A percentile compares a stretch with the other conserved stretches of the same genome.
Evolutionary conservation across 768 basidiomycete genomes (phyloP).

Genomic region (Lactarius quietus): DNA sequence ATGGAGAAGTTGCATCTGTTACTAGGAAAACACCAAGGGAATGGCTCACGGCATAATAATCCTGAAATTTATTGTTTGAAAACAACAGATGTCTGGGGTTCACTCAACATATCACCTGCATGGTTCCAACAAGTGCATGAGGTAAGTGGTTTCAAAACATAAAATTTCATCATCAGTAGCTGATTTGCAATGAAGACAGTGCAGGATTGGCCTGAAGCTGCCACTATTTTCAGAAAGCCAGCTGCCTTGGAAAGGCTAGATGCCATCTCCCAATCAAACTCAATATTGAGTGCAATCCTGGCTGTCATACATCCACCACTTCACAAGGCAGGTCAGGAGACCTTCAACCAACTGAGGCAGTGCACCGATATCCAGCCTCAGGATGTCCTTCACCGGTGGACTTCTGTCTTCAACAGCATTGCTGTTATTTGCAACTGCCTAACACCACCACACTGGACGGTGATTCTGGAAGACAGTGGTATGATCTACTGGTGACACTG

Average conservation of each 20-base stretch:
- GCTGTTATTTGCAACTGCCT: background rate
- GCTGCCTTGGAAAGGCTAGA: background rate
- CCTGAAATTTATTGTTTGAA: background rate
- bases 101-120: background rate
- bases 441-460: background rate
- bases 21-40: background rate
- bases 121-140: background rate
- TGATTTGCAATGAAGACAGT: background rate
- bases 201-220: too few species aligned
- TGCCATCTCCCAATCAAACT: background rate
- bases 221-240: background rate
- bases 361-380: background rate
- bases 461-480: background rate
- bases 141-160: background rate
- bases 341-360: background rate
- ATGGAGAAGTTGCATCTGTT: background rate
- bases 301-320: background rate
- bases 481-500: background rate
- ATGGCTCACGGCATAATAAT: background rate
- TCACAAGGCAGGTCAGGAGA: background rate
- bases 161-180: background rate
- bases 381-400: background rate
- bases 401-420: background rate
- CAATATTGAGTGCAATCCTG: background rate
- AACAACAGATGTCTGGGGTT: background rate